Conservation (phyloP, 2,329 filamentous ascomycete species). For the Immersiporthe knoxdaviesiana region DNA sequence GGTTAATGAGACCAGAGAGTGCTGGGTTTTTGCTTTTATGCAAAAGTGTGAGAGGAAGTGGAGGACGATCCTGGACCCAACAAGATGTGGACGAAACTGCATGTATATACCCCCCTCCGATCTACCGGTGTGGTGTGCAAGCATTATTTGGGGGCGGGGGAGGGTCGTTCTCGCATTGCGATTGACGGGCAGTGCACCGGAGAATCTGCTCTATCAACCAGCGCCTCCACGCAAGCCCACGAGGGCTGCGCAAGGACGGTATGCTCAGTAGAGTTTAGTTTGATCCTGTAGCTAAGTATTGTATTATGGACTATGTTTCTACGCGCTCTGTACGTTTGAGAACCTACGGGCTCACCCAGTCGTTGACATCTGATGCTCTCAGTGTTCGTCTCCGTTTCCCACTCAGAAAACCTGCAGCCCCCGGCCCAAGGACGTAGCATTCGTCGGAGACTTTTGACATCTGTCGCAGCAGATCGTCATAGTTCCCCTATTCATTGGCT, state of each 20-base stretch:
- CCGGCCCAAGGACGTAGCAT: background rate
- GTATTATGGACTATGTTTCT: background rate
- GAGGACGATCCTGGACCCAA: background rate
- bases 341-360: background rate
- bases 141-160: background rate
- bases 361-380: background rate
- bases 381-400: background rate
- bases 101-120: slow-evolving; percentile 9
- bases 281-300: background rate
- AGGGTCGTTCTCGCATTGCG: background rate
- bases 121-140: background rate
- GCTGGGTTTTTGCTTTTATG: no score
- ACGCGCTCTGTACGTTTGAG: background rate
- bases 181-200: slow-evolving; percentile 4
- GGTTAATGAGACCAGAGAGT: background rate
- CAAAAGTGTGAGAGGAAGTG: background rate
- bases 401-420: background rate
- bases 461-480: slow-evolving; percentile 1
- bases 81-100: background rate
- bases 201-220: background rate
- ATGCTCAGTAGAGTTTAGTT: background rate
- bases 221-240: background rate
- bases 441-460: background rate
- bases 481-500: background rate
- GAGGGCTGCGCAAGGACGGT: background rate